Percentiles rank a stretch among this genome's conserved stretches.
These are phyloP conservation scores for Boletus rubropictus DNA, from an alignment of 768 basidiomycete genomes.

Conservation along the genomic window DNA sequence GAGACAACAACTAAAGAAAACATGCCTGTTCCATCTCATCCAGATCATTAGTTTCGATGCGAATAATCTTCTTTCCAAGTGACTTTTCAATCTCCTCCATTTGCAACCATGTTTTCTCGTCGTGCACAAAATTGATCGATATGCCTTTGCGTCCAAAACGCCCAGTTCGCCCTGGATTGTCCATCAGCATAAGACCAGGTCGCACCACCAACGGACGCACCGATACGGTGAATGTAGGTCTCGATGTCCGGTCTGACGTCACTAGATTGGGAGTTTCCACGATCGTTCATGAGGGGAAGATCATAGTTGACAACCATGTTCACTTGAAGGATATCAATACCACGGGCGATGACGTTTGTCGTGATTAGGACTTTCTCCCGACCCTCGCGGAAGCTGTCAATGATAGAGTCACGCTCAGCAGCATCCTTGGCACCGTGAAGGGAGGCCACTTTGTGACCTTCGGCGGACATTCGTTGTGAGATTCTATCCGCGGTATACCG, in stretches of 20 bases:
- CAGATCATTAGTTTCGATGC: constrained; percentile 84
- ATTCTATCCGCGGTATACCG: constrained; percentile 92
- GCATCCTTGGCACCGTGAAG: constrained; percentile 93
- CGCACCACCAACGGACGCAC: constrained; percentile 39
- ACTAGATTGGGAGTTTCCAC: constrained; percentile 35
- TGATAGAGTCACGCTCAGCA: constrained; percentile 81
- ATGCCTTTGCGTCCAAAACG: constrained; percentile 97
- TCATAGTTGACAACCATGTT: constrained; percentile 99
- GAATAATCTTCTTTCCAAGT: constrained; percentile 70
- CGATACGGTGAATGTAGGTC: constrained; percentile 97
- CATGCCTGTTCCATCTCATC: constrained; percentile 91
- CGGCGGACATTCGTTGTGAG: constrained; percentile 79
- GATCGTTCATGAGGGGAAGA: constrained; percentile 79
- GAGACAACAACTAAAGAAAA: constrained; percentile 7
- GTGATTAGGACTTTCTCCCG: constrained; percentile 97
- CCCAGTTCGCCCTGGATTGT: constrained; percentile 79
- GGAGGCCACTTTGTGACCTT: constrained; percentile 95
- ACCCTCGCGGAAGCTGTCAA: constrained; percentile 94
- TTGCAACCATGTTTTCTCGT: constrained; percentile 78
- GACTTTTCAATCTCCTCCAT: constrained; percentile 86
- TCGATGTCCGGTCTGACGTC: constrained; percentile 81
- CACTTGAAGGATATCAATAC: constrained; percentile 97
- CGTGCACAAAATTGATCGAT: constrained; percentile 96
- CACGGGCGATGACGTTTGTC: constrained; percentile 96
- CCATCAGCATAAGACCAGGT: neutral